Conservation (phyloP, 2,329 filamentous ascomycete genomes). For the Diaporthe eres region DNA sequence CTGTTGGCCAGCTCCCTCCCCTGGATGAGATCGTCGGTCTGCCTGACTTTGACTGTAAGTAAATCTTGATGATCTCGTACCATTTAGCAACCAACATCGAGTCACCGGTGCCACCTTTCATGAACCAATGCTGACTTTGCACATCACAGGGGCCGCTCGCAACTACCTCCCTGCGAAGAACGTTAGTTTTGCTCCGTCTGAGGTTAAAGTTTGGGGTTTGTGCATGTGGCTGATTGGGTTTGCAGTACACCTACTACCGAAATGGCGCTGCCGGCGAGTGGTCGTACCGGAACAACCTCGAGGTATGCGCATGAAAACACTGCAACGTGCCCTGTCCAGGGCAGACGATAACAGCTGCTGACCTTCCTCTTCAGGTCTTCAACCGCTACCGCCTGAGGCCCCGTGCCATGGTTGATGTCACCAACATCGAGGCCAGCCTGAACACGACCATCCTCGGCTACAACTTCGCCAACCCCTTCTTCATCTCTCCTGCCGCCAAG, state of each 20-base stretch:
- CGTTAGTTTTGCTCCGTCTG: conserved; percentile 26
- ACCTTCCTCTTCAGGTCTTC: conserved; percentile 51
- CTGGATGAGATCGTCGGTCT: conserved; percentile 62
- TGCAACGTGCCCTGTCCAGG: neutral
- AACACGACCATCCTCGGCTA: conserved; percentile 65
- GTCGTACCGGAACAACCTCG: conserved; percentile 70
- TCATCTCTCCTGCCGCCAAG: conserved; percentile 65
- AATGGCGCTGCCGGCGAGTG: conserved; percentile 69
- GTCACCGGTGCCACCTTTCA: neutral
- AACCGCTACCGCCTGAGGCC: conserved; percentile 63
- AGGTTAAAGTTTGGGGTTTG: neutral
- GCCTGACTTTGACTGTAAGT: conserved; percentile 65
- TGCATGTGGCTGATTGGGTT: conserved; percentile 17
- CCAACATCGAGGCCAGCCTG: conserved; percentile 56
- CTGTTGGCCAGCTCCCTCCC: conserved; percentile 56
- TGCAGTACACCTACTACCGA: conserved; percentile 67
- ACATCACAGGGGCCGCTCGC: conserved; percentile 55
- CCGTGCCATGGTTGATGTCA: conserved; percentile 65
- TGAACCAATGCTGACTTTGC: conserved; percentile 1
- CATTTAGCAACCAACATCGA: neutral
- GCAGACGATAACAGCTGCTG: neutral
- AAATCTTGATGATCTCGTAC: neutral
- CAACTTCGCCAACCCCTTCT: conserved; percentile 69
- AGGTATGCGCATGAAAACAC: conserved; percentile 46
- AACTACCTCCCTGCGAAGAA: conserved; percentile 60